Conservation (phyloP, 352 stramenopile genomes). For the Globisporangium canariense region DNA sequence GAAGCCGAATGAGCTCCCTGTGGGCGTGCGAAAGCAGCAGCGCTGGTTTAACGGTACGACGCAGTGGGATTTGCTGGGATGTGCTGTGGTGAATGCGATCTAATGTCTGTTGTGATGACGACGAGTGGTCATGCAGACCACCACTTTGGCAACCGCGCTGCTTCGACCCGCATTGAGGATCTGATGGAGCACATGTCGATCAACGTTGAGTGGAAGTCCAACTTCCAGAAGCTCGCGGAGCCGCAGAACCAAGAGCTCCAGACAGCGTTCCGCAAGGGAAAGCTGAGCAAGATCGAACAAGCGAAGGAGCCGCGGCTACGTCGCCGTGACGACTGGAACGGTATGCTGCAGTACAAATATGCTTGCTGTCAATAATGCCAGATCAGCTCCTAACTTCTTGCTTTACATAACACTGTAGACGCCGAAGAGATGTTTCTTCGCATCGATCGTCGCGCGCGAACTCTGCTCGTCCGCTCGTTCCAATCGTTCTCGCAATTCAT, state of each 20-base stretch:
- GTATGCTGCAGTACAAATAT: constrained; percentile 24
- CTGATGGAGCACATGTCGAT: constrained; percentile 88
- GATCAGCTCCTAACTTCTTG: background rate
- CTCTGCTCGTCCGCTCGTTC: constrained; percentile 68
- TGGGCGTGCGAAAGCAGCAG: constrained; percentile 71
- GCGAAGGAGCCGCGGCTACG: constrained; percentile 37
- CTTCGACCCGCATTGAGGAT: constrained; percentile 70
- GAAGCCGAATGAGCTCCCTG: constrained; percentile 64
- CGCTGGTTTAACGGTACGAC: constrained; percentile 79
- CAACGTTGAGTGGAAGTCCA: constrained; percentile 85
- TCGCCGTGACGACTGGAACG: constrained; percentile 71
- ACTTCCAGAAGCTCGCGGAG: constrained; percentile 81
- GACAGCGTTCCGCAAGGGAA: constrained; percentile 67
- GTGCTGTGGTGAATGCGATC: background rate
- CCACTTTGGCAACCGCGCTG: constrained; percentile 76
- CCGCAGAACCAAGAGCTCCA: constrained; percentile 73
- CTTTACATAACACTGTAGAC: background rate
- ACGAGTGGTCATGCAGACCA: constrained; percentile 39
- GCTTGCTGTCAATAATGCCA: background rate
- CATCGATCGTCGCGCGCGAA: constrained; percentile 69
- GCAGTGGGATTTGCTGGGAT: background rate
- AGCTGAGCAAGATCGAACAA: constrained; percentile 28
- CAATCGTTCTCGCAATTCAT: constrained; percentile 66
- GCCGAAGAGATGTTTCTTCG: constrained; percentile 69
- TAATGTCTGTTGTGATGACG: background rate